Percentiles rank a stretch among this genome's conserved stretches.
phyloP scores from a whole-genome alignment of 2,329 filamentous ascomycete genomes.

The Ambrosiella beaveri region DNA sequence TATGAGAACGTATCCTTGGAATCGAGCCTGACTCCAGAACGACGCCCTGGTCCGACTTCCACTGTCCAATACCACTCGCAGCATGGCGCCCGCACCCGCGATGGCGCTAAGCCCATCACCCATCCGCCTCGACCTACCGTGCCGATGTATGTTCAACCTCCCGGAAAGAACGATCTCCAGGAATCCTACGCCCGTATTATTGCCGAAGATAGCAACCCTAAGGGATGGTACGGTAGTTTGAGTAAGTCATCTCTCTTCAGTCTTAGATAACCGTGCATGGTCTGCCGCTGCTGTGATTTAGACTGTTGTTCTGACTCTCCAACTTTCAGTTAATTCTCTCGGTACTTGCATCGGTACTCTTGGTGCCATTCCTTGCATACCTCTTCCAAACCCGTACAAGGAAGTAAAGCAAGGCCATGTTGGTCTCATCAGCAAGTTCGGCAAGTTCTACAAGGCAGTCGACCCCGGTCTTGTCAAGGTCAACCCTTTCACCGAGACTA shows the following conservation, averaged over 20 bases:
- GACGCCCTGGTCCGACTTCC: no score
- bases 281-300: no score
- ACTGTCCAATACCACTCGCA: no score
- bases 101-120: no score
- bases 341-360: constrained; percentile 59
- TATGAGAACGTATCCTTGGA: no score
- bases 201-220: constrained; percentile 44
- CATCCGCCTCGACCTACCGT: constrained; percentile 18
- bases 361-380: constrained; percentile 80
- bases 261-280: no score
- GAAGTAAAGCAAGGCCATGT: constrained; percentile 84
- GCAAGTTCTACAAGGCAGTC: constrained; percentile 83
- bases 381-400: constrained; percentile 90
- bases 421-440: constrained; percentile 88
- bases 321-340: constrained; percentile 45
- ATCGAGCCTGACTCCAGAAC: no score
- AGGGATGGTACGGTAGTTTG: constrained; percentile 83
- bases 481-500: constrained; percentile 80
- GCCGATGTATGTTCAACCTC: constrained; percentile 60
- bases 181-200: constrained; percentile 54
- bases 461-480: constrained; percentile 95
- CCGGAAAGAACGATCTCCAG: constrained; percentile 69
- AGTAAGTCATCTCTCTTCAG: constrained; percentile 33
- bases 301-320: no score
- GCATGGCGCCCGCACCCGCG: no score